Evolutionary conservation across 2,329 filamentous ascomycete species (phyloP).

Genomic region (Diaporthe longicolla): DNA sequence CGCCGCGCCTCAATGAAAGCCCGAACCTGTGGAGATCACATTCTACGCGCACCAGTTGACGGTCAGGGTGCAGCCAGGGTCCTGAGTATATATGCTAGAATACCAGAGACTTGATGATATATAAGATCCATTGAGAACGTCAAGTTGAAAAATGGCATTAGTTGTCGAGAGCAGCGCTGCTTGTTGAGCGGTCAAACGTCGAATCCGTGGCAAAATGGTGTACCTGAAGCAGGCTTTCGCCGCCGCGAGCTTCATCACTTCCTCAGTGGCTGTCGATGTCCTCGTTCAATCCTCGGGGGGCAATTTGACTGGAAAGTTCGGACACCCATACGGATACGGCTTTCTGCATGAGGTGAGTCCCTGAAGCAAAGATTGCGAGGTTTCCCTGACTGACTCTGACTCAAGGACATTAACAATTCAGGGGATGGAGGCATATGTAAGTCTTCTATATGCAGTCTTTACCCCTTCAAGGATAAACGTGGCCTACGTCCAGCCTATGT

Average conservation of each 20-base stretch:
- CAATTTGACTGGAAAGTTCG: slow-evolving; percentile 52
- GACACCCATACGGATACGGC: slow-evolving; percentile 53
- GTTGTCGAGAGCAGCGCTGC: slow-evolving; percentile 5
- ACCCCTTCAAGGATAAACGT: too few species aligned
- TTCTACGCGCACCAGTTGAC: slow-evolving; percentile 34
- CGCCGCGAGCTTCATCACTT: slow-evolving; percentile 17
- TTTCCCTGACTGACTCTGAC: neutral
- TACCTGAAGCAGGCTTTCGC: slow-evolving; percentile 21
- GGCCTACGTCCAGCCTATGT: too few species aligned
- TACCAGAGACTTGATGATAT: slow-evolving; percentile 1
- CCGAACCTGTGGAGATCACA: slow-evolving; percentile 31
- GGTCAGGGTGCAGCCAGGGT: slow-evolving; percentile 26
- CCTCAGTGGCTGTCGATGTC: slow-evolving; percentile 37
- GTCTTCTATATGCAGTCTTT: too few species aligned
- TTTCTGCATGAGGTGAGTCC: slow-evolving; percentile 56
- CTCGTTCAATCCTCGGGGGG: slow-evolving; percentile 47
- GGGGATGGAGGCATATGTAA: slow-evolving; percentile 77
- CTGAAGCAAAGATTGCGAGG: neutral
- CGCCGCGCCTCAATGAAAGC: slow-evolving; percentile 29
- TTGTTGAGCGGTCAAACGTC: slow-evolving; percentile 7
- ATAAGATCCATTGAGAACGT: slow-evolving; percentile 6
- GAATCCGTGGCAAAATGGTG: slow-evolving; percentile 25
- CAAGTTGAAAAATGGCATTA: neutral
- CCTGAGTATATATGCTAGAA: neutral
- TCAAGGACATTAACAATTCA: slow-evolving; percentile 74